Conservation (phyloP, 2,329 filamentous ascomycete genomes). For the Paraconiothyrium sp. region DNA sequence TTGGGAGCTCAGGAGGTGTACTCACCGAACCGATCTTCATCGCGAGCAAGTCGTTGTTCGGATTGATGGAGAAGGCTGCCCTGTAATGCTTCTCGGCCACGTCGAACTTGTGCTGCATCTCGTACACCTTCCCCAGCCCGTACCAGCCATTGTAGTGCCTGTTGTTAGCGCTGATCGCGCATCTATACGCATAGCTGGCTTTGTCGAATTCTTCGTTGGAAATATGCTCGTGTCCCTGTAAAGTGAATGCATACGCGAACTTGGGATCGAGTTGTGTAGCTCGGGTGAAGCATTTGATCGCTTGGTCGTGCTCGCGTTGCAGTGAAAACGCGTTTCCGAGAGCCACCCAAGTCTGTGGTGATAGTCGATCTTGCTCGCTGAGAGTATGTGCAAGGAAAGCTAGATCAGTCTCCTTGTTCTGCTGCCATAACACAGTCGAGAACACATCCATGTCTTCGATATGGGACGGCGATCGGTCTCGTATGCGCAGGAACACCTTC, state of each 20-base stretch:
- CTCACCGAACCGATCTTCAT: constrained; percentile 88
- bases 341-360: constrained; percentile 95
- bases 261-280: constrained; percentile 89
- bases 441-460: constrained; percentile 98
- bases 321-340: constrained; percentile 95
- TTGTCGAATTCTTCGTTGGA: constrained; percentile 98
- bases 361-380: constrained; percentile 85
- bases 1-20: constrained; percentile 8
- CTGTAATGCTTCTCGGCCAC: constrained; percentile 93
- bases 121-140: constrained; percentile 81
- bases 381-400: constrained; percentile 92
- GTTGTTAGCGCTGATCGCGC: constrained; percentile 83
- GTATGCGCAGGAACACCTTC: constrained; percentile 82
- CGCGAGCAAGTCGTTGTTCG: constrained; percentile 89
- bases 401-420: constrained; percentile 90
- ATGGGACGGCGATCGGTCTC: constrained; percentile 80
- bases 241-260: constrained; percentile 94
- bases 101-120: constrained; percentile 89
- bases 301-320: constrained; percentile 91
- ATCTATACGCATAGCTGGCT: constrained; percentile 85
- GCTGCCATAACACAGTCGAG: constrained; percentile 98
- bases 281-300: constrained; percentile 91
- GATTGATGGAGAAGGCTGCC: constrained; percentile 87
- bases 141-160: constrained; percentile 99
- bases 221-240: constrained; percentile 96